Evolutionary conservation across 2,329 filamentous ascomycete genomes (phyloP), one percentile per base, ranked within the genome.

Genomic region (Fusarium sp.): DNA sequence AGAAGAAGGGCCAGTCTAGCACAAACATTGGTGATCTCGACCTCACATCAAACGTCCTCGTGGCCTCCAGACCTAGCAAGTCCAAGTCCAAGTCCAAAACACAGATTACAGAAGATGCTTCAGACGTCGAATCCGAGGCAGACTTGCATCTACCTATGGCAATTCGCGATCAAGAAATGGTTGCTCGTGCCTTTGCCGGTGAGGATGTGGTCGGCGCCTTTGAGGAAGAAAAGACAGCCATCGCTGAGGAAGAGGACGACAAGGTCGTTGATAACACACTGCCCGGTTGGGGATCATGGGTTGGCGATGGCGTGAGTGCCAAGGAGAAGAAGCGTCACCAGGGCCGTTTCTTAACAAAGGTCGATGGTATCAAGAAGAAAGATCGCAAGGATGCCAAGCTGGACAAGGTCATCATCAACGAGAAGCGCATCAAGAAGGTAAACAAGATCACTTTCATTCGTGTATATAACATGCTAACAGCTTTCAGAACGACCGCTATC

Each of bases 251-350:
- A 24, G 95, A 98, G 81, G 94, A 93, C 74, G 93, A 97, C 79
- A 92, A 96, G 82, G 85, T 94, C 62, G 84, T 95, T 35, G 94
- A 95, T 80, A 92, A 92, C 73, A 93, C 93, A n/a, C 87, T 99
- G 11, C 95, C 95, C 1, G 96, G 96, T 50, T 99, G 96, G 96
- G 96, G 96, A 73, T 91, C 88, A 78, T 98, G 96, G 96, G 89
- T 93, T 10, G 96, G 96, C 70, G 91, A 93, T 22, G 95, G 95
- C 24, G 86, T 98, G 71, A 92, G 90, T 81, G 91, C 90, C 75
- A 89, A 89, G 69, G 89, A 93, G 73, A 87, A 90, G 81, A 90
- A 90, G 78, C 84, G 88, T 75, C 91, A 92, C 78, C 85, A 87
- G 77, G 88, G 86, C 61, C 87, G 89, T 24, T 90, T 91, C 78